Evolutionary conservation across 1,139 yeast genomes (phyloP), one percentile per base, ranked within the genome.

Genomic region (Yamadazyma dushanensis): DNA sequence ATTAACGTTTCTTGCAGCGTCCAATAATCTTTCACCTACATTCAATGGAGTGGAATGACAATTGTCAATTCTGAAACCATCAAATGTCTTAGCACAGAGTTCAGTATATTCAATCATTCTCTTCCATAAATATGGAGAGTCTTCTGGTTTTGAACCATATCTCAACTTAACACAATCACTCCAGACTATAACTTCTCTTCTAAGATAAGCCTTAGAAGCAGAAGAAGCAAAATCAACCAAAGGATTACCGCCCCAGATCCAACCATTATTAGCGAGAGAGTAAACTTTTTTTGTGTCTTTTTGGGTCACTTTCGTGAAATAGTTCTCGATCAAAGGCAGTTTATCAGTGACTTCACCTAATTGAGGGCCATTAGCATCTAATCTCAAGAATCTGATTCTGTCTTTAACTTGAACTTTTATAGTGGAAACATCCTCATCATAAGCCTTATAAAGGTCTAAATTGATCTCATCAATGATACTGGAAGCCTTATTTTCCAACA

Each of bases 241-340:
- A 2, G 97, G 97, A 49, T 90, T 83, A 10, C 96, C 97, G 36
- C 89, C 92, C 98, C 98, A 92, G 38, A 92, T 89, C 97, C 97
- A 92, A 29, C 98, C 98, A 54, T 92, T 92, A 55, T 92, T 92
- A 5, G 96, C 97, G 42, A 92, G 66, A 1, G 90, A 87, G 66
- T 79, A 80, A 1, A 70, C 61, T 31, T 73, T 69, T 3, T 88
- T 90, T 31, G 72, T 66, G 11, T 17, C 11, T 8, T 63, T 61
- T 8, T 24, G 14, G 3, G 53, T 59, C 47, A 90, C 78, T 40
- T 89, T 69, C 2, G 97, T 88, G 57, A 92, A 92, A 58, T 90
- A 92, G 3, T 89, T 80, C 56, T 92, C 97, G 3, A 86, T 78
- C 33, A 92, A 66, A 0, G 96, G 96, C 7, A 52, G 48, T 11